Evolutionary conservation across 2,329 filamentous ascomycete species (phyloP).

Genomic region (Curvularia spicifera): DNA sequence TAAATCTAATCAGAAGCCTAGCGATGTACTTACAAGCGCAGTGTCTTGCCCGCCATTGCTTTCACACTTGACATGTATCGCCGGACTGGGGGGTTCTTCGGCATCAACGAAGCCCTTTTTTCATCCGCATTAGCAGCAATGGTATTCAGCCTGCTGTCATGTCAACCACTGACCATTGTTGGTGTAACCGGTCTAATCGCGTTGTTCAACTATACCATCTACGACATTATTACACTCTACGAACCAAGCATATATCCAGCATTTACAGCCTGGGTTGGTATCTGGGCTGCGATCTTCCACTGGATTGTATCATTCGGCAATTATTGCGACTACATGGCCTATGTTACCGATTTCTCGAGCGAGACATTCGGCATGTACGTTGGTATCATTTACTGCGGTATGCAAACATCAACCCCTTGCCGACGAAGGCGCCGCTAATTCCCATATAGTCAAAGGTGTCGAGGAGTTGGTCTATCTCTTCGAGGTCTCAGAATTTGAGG

Average conservation of each 20-base stretch:
- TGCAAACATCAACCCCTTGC: constrained; percentile 17
- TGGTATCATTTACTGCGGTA: constrained; percentile 62
- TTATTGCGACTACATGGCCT: constrained; percentile 64
- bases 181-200: constrained; percentile 60
- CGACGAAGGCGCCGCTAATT: not conserved
- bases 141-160: constrained; percentile 60
- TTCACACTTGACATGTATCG: constrained; percentile 66
- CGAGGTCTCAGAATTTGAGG: constrained; percentile 46
- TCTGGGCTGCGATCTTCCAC: constrained; percentile 65
- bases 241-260: constrained; percentile 59
- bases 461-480: constrained; percentile 63
- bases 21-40: constrained; percentile 21
- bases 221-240: constrained; percentile 60
- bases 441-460: constrained; percentile 58
- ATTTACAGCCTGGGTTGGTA: constrained; percentile 63
- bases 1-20: no score
- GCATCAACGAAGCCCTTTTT: constrained; percentile 64
- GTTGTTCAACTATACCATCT: constrained; percentile 66
- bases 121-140: constrained; percentile 62
- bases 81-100: constrained; percentile 61
- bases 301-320: constrained; percentile 62
- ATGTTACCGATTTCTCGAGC: constrained; percentile 64
- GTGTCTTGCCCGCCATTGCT: constrained; percentile 64
- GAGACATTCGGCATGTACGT: constrained; percentile 63
- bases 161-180: constrained; percentile 63